Percentiles rank a stretch among this genome's conserved stretches.
phyloP scores from a whole-genome alignment of 306 rosid genomes.

The Prunus mongolica region DNA sequence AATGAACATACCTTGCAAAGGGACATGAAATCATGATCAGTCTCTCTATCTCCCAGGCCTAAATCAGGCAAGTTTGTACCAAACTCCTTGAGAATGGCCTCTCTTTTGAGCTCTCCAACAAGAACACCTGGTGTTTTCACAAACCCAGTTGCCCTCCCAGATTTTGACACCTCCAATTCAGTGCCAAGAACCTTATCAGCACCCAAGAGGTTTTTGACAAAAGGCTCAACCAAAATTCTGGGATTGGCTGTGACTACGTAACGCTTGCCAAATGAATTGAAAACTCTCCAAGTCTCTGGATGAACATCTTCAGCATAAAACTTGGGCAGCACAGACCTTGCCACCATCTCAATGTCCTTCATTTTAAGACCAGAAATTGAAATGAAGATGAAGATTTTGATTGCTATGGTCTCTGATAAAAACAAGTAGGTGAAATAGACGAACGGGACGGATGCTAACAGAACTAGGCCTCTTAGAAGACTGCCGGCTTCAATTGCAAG shows the following conservation, averaged over 20 bases:
- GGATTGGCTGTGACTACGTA: conserved; percentile 77
- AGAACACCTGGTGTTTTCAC: conserved; percentile 75
- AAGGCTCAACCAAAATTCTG: conserved; percentile 78
- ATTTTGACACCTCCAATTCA: conserved; percentile 47
- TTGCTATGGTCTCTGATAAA: conserved; percentile 55
- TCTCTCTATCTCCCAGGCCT: conserved; percentile 78
- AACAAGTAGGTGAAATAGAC: conserved; percentile 62
- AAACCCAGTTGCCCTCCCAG: conserved; percentile 75
- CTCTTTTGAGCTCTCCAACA: conserved; percentile 67
- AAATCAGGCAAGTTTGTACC: conserved; percentile 60
- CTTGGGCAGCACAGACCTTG: conserved; percentile 69
- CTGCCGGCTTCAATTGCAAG: conserved; percentile 89
- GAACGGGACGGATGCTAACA: conserved; percentile 53
- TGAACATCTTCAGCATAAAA: conserved; percentile 81
- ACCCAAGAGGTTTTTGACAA: conserved; percentile 58
- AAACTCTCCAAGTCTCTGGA: conserved; percentile 69
- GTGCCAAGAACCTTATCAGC: conserved; percentile 85
- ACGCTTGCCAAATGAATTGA: conserved; percentile 75
- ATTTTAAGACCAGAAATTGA: conserved; percentile 57
- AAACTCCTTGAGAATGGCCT: conserved; percentile 53
- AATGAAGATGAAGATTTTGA: conserved; percentile 56
- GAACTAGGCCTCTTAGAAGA: conserved; percentile 54
- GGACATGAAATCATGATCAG: conserved; percentile 91
- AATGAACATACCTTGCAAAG: conserved; percentile 66
- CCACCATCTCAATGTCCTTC: conserved; percentile 61